phyloP scores from a whole-genome alignment of 2,329 filamentous ascomycete genomes.

The Aspergillus pseudoterreus region DNA sequence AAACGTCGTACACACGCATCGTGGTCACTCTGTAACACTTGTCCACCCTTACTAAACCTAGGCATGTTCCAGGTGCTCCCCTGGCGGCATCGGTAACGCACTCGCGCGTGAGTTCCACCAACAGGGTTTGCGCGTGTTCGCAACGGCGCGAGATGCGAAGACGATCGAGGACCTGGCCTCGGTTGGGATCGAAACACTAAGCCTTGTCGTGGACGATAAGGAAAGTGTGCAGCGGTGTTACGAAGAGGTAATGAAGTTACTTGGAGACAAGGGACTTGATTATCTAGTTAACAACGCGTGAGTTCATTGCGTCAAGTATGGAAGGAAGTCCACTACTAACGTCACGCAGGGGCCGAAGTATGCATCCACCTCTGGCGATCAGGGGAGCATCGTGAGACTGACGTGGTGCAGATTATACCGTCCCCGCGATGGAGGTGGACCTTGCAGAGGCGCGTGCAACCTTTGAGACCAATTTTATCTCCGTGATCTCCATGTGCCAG shows the following conservation, averaged over 20 bases:
- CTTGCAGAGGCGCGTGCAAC: constrained; percentile 44
- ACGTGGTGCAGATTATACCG: constrained; percentile 47
- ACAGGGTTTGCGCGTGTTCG: constrained; percentile 54
- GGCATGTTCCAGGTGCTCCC: constrained; percentile 30
- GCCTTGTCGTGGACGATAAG: constrained; percentile 51
- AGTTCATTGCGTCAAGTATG: constrained; percentile 12
- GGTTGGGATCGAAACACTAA: constrained; percentile 53
- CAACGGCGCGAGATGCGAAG: constrained; percentile 52
- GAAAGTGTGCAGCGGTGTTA: constrained; percentile 49
- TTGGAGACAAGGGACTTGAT: constrained; percentile 49
- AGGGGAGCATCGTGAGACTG: not conserved
- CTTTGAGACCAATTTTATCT: constrained; percentile 56
- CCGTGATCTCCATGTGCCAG: constrained; percentile 56
- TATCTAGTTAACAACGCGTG: constrained; percentile 58
- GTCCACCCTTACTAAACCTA: not conserved
- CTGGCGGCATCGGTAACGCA: constrained; percentile 57
- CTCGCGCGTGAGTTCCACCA: constrained; percentile 56
- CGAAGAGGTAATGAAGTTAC: constrained; percentile 44
- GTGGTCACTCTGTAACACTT: not conserved
- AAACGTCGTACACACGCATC: not conserved
- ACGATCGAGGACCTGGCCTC: constrained; percentile 48
- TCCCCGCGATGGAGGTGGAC: constrained; percentile 55
- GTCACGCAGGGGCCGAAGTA: constrained; percentile 27
- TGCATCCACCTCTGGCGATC: constrained; percentile 7
- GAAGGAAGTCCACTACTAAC: constrained; percentile 10